These are phyloP conservation scores for Pythium chondricola DNA, from an alignment of 352 stramenopile species.

Conservation along the genomic window DNA sequence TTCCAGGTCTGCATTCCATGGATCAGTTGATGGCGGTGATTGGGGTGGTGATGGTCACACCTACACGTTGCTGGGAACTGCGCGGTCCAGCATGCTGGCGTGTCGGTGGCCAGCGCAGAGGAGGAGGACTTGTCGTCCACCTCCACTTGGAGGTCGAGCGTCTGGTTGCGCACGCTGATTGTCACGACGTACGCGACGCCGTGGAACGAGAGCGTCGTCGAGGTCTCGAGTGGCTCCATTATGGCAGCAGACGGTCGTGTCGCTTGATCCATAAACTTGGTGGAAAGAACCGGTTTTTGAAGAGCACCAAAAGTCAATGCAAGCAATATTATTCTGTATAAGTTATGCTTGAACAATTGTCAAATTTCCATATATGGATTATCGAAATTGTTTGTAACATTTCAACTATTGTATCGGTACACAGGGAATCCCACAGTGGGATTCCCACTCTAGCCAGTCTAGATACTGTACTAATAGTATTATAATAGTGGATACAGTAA, in stretches of 20 bases:
- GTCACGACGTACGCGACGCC: slow-evolving; percentile 71
- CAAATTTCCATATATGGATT: too few relatives aligned
- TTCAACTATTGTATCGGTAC: too few relatives aligned
- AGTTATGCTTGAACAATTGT: too few relatives aligned
- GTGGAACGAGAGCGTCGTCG: slow-evolving; percentile 58
- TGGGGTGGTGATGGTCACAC: neutral
- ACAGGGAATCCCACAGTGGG: too few relatives aligned
- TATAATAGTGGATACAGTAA: too few relatives aligned
- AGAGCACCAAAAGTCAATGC: too few relatives aligned
- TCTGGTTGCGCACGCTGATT: slow-evolving; percentile 44
- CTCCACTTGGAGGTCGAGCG: slow-evolving; percentile 68
- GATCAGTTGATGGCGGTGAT: neutral
- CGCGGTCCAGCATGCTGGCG: slow-evolving; percentile 44
- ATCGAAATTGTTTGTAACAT: too few relatives aligned
- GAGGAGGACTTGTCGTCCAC: slow-evolving; percentile 25
- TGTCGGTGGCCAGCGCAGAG: neutral
- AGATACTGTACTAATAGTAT: too few relatives aligned
- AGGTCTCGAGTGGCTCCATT: slow-evolving; percentile 65
- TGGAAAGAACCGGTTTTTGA: neutral
- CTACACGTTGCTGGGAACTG: slow-evolving; percentile 45
- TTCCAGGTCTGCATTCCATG: slow-evolving; percentile 59
- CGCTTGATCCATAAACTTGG: neutral
- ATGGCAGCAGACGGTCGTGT: neutral
- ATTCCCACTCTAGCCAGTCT: too few relatives aligned
- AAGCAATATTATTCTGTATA: too few relatives aligned